Evolutionary conservation across 106 monocot species (phyloP).

Genomic region (Amphibolis antarctica): DNA sequence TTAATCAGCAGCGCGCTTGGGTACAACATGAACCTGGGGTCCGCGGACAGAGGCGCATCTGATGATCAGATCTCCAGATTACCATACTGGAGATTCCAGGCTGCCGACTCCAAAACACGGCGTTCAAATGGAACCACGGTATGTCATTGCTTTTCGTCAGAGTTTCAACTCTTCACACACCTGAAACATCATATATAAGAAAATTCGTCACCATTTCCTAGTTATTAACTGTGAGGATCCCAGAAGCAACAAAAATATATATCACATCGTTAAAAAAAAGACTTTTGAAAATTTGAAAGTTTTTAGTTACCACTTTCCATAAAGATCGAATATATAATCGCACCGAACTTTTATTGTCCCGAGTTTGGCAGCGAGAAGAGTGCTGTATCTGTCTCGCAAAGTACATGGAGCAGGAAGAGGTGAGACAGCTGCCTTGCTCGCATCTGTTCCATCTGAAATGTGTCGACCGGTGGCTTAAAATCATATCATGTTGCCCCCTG

Average conservation of each 20-base stretch:
- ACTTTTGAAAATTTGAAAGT: too few relatives aligned
- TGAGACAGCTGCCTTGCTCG: conserved; percentile 76
- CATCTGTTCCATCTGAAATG: conserved; percentile 69
- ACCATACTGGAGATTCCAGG: conserved; percentile 53
- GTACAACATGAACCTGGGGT: conserved; percentile 73
- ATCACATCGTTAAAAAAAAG: too few relatives aligned
- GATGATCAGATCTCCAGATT: conserved; percentile 57
- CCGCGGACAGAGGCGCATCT: conserved; percentile 43
- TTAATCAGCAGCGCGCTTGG: conserved; percentile 37
- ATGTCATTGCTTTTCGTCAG: conserved; percentile 13
- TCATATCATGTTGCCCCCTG: conserved; percentile 76
- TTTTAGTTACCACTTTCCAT: too few relatives aligned
- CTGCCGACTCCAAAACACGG: conserved; percentile 5
- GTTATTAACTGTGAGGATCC: too few relatives aligned
- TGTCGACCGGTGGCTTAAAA: conserved; percentile 80
- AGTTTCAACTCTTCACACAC: background rate
- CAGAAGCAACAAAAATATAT: too few relatives aligned
- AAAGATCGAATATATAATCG: too few relatives aligned
- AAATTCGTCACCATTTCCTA: too few relatives aligned
- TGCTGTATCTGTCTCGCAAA: conserved; percentile 84
- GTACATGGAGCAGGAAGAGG: conserved; percentile 56
- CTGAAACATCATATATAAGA: background rate
- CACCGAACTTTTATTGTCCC: too few relatives aligned
- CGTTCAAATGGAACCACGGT: conserved; percentile 22
- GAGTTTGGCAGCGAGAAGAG: conserved; percentile 53